Base-by-base conservation (phyloP, 2,329 filamentous ascomycete species). In the Fusarium pseudocircinatum region DNA sequence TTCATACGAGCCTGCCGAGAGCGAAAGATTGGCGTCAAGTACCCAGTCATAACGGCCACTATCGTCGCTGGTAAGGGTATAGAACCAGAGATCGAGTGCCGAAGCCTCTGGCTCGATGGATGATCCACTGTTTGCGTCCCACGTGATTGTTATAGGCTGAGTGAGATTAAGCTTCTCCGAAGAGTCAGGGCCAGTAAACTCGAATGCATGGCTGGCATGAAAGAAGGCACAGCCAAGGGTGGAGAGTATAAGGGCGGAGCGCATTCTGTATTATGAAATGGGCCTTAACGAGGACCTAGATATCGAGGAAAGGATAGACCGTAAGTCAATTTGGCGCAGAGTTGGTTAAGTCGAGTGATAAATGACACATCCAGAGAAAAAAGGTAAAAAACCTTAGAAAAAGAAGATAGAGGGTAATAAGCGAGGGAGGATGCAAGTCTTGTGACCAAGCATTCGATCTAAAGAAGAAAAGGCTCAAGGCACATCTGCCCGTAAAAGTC, bases 111-210 rank as follows among this genome's bases (percentile, higher is more conserved):
- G 42, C 40, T 49, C 56, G 9, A 6, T 7, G 5, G 26, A 10
- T 0, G 34, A 22, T 26, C 60, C 60, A 5, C 6, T 40, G 8
- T 36, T 36, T 9, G 43, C 20, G 15, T 63, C 12, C 60, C 56
- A 63, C 2, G 34, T 42, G 36, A 63, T 63, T 28, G 12, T 63
- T 0, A 61, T 36, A 12, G 60, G 20, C 4, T 63, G 16, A 42
- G 28, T 26, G 6, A 63, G 34, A 4, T 63, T 6, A 8, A 63
- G 42, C 16, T 49, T 61, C 28, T 63, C 8, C 3, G 26, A 2
- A 1, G 56, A 12, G 24, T 61, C 36, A 12, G 60, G 60, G 14
- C 60, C 36, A 18, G 60, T 63, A 18, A 63, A 63, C 16, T 61
- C 56, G 2, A 63, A 63, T 6, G 42, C 60, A 5, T 61, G 24